Conservation (phyloP, 495 filamentous ascomycete genomes). For the Cetradonia linearis region DNA sequence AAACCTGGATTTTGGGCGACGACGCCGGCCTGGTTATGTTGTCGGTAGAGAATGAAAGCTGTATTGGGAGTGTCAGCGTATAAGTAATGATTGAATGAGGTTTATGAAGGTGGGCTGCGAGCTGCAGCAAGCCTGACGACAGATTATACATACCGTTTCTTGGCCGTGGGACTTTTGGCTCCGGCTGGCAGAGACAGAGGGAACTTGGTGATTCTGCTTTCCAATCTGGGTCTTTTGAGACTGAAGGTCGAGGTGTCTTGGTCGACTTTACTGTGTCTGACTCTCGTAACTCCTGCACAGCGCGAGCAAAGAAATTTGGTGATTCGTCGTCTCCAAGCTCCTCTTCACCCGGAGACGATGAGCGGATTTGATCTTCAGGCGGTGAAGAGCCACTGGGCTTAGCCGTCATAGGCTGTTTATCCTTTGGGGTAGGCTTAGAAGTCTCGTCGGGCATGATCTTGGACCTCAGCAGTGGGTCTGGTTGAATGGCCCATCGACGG, state of each 20-base stretch:
- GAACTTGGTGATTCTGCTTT: slow-evolving; percentile 37
- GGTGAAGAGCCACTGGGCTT: slow-evolving; percentile 11
- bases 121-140: not conserved
- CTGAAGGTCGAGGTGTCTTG: slow-evolving; percentile 2
- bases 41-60: slow-evolving; percentile 98
- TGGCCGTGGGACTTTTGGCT: slow-evolving; percentile 86
- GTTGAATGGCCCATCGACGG: slow-evolving; percentile 26
- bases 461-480: slow-evolving; percentile 39
- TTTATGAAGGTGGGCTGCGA: not conserved
- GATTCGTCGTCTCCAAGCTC: slow-evolving; percentile 18
- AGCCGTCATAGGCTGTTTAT: slow-evolving; percentile 3
- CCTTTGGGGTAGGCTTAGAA: slow-evolving; percentile 22
- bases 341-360: slow-evolving; percentile 13
- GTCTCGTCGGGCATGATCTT: slow-evolving; percentile 41
- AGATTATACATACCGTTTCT: slow-evolving; percentile 70
- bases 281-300: slow-evolving; percentile 10
- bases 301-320: slow-evolving; percentile 13
- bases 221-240: slow-evolving; percentile 15
- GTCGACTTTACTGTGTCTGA: slow-evolving; percentile 3
- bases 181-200: slow-evolving; percentile 87
- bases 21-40: slow-evolving; percentile 78
- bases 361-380: slow-evolving; percentile 1
- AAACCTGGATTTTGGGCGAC: slow-evolving; percentile 76
- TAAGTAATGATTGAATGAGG: slow-evolving; percentile 12
- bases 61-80: slow-evolving; percentile 24